These are phyloP conservation scores for Aureobasidium mangrovei DNA, from an alignment of 2,329 filamentous ascomycete species.

Conservation along the genomic window DNA sequence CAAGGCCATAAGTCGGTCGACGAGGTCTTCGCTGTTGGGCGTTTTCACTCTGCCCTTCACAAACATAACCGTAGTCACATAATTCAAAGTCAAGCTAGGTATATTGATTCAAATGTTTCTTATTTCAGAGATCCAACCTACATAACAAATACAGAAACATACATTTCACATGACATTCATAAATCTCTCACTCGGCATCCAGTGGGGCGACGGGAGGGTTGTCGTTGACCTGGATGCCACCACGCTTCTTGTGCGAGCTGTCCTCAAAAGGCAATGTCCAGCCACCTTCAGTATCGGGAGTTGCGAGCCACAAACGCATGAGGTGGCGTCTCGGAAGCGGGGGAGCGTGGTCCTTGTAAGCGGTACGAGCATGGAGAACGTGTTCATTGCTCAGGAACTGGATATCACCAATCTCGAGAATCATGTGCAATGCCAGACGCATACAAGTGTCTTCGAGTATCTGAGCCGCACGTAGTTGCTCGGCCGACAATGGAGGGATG, in stretches of 20 bases:
- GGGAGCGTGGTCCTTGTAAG: conserved; percentile 63
- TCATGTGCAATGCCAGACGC: conserved; percentile 68
- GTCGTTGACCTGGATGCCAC: conserved; percentile 81
- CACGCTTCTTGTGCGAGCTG: conserved; percentile 73
- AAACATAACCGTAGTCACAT: no score
- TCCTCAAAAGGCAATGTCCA: conserved; percentile 81
- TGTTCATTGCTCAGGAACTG: conserved; percentile 79
- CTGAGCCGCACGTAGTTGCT: conserved; percentile 58
- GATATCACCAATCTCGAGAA: conserved; percentile 78
- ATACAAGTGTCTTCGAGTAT: conserved; percentile 71
- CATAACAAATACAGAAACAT: no score
- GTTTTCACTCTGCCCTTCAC: no score
- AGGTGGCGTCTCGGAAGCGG: conserved; percentile 66
- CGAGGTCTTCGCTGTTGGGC: no score
- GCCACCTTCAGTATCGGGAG: conserved; percentile 72
- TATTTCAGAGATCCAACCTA: no score
- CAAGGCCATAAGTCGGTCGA: no score
- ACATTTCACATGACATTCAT: background rate
- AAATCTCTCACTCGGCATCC: conserved; percentile 57
- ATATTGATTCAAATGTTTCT: no score
- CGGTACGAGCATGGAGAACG: conserved; percentile 71
- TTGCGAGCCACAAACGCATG: conserved; percentile 76
- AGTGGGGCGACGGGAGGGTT: conserved; percentile 64
- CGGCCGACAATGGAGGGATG: conserved; percentile 62
- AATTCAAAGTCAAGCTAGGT: no score